Evolutionary conservation across 148 eudicot genomes (phyloP).

Genomic region (Camellia granthamiana): DNA sequence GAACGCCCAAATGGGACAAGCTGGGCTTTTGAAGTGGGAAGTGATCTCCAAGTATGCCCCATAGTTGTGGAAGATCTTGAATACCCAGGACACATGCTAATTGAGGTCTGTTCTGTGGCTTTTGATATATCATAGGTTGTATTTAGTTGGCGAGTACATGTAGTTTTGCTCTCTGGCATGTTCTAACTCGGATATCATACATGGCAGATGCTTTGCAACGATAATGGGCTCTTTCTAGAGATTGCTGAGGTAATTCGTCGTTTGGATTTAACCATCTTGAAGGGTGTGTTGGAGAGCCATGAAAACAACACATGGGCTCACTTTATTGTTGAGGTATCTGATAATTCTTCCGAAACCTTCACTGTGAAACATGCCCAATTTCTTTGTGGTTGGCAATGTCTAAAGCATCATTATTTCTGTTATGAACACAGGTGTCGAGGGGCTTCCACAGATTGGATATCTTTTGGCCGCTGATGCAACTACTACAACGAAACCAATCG

Average conservation of each 20-base stretch:
- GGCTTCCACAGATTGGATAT: slow-evolving; percentile 70
- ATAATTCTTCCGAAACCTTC: background rate
- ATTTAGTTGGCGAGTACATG: background rate
- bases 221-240: slow-evolving; percentile 63
- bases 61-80: slow-evolving; percentile 75
- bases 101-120: slow-evolving; percentile 50
- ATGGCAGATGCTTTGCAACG: slow-evolving; percentile 64
- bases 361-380: background rate
- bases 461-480: slow-evolving; percentile 84
- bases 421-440: slow-evolving; percentile 44
- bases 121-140: background rate
- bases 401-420: background rate
- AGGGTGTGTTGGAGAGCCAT: slow-evolving; percentile 57
- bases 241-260: slow-evolving; percentile 69
- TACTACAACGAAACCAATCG: slow-evolving; percentile 37
- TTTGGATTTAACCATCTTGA: slow-evolving; percentile 58
- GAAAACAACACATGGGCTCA: slow-evolving; percentile 51
- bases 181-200: background rate
- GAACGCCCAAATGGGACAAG: slow-evolving; percentile 28
- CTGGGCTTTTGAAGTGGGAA: slow-evolving; percentile 46
- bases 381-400: background rate
- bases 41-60: slow-evolving; percentile 54
- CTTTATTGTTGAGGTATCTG: slow-evolving; percentile 65
- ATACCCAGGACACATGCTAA: slow-evolving; percentile 67
- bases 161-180: background rate